Conservation (phyloP, 129 eudicot genomes). For the Gnaphalium uliginosum region DNA sequence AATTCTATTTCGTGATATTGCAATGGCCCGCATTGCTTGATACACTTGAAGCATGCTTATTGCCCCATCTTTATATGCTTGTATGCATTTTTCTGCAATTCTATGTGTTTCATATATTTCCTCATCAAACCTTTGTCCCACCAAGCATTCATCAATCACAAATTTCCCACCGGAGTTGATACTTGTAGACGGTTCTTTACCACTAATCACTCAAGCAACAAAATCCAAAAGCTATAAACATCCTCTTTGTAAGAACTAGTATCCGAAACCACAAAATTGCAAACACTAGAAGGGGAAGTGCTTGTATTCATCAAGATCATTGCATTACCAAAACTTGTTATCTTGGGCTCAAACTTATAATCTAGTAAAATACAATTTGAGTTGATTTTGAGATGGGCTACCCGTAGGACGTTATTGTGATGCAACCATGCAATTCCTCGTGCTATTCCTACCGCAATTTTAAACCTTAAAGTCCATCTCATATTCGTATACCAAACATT, state of each 20-base stretch:
- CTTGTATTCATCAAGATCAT: constrained; percentile 42
- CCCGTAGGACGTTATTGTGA: constrained; percentile 41
- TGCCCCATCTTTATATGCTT: background rate
- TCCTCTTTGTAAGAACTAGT: constrained; percentile 63
- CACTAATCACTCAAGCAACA: constrained; percentile 68
- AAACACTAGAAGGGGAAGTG: constrained; percentile 8
- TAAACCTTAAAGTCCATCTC: constrained; percentile 57
- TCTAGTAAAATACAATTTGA: constrained; percentile 54
- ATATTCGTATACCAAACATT: constrained; percentile 38
- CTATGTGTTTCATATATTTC: constrained; percentile 17
- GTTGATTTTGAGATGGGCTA: constrained; percentile 47
- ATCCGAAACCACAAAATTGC: constrained; percentile 27
- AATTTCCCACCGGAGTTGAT: background rate
- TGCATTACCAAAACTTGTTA: constrained; percentile 53
- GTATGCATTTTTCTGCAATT: constrained; percentile 30
- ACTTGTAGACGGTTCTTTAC: constrained; percentile 29
- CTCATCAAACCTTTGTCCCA: constrained; percentile 3
- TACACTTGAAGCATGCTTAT: constrained; percentile 34
- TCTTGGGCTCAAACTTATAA: constrained; percentile 49
- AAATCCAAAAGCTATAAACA: constrained; percentile 74
- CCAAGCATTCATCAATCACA: constrained; percentile 15
- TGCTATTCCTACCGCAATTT: constrained; percentile 52
- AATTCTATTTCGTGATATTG: constrained; percentile 21
- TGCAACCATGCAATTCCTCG: constrained; percentile 67
- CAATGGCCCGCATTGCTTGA: constrained; percentile 20